Base-by-base conservation (phyloP, 2,329 filamentous ascomycete species). In the Penicillium capsulatum region DNA sequence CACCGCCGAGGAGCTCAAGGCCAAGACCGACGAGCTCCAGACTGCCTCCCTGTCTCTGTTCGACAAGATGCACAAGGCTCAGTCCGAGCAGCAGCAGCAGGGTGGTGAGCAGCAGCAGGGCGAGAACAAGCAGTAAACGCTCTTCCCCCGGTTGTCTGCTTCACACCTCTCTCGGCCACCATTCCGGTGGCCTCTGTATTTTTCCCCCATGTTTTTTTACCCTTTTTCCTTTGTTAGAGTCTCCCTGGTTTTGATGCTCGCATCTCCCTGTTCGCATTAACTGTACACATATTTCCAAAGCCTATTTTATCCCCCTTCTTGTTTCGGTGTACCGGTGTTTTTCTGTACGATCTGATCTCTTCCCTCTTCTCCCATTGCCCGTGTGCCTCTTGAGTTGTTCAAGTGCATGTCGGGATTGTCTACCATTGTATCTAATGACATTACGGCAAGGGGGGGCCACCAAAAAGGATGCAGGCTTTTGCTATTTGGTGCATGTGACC, bases 51-150 rank as follows among this genome's bases (percentile, higher is more conserved):
- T 98, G 73, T 94, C 86, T 74, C 83, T 97, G 63, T 97, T 98
- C 70, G 92, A 97, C 77, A 96, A 97, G 85, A 95, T 98, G 87
- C 91, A 98, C 86, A 94, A 94, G 79, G 88, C 91, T 56, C 84
- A 87, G 59, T 68, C 72, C 56, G 85, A 90, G 74, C 75, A 75
- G 57, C 51, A 79, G 64, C 70, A 77, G 61, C 58, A 70, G 64
- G 71, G 70, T 68, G 70, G 59, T 60, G 77, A 51, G 45, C 62
- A 60, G 54, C 55, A 55, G 54, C 61, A 65, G 59, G 69, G 69
- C 40, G 81, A 89, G 74, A 86, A 86, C 77, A 89, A 89, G 80
- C 47, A 55, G 51, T 55, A 55, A 54, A 45, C 42, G 34, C 31
- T 40, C 33, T 34, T 30, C 20, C 24, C 13, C 20, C 17, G 66